Percentiles rank a stretch among this genome's conserved stretches.
Conservation (phyloP, 1,284 basidiomycete genomes). For the Fomitopsis pinicola region DNA sequence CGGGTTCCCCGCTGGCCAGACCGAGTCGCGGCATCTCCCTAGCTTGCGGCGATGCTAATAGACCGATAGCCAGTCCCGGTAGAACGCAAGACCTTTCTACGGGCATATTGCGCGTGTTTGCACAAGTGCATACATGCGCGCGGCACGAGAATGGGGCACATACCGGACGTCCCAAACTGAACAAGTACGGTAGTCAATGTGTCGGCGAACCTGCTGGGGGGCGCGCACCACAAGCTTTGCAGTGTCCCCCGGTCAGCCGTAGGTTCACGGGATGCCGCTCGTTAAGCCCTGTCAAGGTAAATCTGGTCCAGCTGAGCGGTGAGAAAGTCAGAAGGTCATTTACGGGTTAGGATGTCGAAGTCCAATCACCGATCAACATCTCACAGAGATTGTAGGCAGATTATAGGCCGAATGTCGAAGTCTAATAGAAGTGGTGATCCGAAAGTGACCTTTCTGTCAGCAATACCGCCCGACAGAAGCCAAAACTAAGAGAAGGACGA, state of each 20-base stretch:
- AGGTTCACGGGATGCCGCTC: neutral
- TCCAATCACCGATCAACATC: constrained; percentile 23
- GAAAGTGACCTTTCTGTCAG: neutral
- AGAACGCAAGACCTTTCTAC: neutral
- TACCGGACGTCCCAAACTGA: neutral
- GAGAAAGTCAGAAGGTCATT: constrained; percentile 9
- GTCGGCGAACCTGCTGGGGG: neutral
- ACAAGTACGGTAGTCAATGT: neutral
- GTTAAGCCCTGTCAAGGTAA: constrained; percentile 4
- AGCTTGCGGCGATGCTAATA: neutral
- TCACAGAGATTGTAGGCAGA: constrained; percentile 17
- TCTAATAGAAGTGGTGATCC: constrained; percentile 7
- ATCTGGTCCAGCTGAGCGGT: constrained; percentile 4
- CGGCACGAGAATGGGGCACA: neutral
- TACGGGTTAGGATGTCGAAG: constrained; percentile 11
- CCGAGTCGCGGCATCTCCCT: neutral
- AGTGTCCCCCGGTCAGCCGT: neutral
- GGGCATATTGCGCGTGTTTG: neutral
- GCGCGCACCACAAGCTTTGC: neutral
- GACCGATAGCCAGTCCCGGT: neutral
- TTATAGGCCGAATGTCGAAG: constrained; percentile 2
- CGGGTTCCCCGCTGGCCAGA: neutral
- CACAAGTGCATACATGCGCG: neutral
- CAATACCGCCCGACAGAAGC: neutral
- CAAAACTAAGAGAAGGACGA: neutral